Percentiles rank a stretch among this genome's conserved stretches.
Conservation (phyloP, 768 basidiomycete genomes). For the Pisolithus tinctorius region DNA sequence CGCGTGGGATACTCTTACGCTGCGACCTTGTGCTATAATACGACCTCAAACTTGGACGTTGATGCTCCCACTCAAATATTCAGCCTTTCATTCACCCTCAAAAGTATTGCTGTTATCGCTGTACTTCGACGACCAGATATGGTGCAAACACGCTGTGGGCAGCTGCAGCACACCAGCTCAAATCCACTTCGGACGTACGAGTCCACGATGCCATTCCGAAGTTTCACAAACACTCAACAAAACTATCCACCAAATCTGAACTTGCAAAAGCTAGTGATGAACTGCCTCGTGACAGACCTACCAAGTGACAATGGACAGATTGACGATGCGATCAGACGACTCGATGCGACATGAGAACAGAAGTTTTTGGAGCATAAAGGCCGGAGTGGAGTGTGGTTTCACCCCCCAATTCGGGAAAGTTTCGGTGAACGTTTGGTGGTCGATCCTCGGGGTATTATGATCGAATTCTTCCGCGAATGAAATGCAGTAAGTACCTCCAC, state of each 20-base stretch:
- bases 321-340: constrained; percentile 4
- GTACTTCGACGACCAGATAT: constrained; percentile 3
- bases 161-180: background rate
- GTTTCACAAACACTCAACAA: background rate
- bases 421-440: too few species aligned
- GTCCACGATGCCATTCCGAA: background rate
- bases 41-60: background rate
- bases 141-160: constrained; percentile 19
- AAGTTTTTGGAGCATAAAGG: constrained; percentile 7
- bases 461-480: too few species aligned
- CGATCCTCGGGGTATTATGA: too few species aligned
- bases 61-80: too few species aligned
- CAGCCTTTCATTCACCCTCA: background rate
- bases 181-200: background rate
- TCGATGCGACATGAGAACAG: constrained; percentile 10
- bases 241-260: background rate
- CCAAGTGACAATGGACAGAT: constrained; percentile 4
- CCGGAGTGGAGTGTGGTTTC: too few species aligned
- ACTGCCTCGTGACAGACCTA: background rate
- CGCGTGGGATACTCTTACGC: too few species aligned
- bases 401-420: too few species aligned
- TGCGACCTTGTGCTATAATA: background rate
- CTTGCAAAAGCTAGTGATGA: background rate
- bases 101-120: background rate
- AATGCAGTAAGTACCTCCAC: too few species aligned